Evolutionary conservation across 1,284 basidiomycete species (phyloP).

Genomic region (Cryptococcus sp.): DNA sequence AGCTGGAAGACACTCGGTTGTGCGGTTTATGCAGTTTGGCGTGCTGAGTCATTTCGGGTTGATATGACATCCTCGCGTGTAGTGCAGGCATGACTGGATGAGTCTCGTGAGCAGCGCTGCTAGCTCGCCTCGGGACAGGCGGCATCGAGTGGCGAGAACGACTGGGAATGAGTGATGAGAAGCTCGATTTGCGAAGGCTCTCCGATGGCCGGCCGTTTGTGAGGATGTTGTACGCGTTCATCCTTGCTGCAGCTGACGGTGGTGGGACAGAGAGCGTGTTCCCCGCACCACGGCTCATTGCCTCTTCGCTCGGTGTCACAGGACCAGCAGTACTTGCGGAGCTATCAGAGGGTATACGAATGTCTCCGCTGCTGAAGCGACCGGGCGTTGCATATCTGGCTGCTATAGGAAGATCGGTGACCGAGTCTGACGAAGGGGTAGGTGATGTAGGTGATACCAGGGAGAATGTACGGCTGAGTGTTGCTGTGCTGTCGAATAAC

Average conservation of each 20-base stretch:
- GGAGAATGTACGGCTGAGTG: conserved; percentile 34
- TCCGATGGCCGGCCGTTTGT: conserved; percentile 37
- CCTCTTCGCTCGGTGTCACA: conserved; percentile 15
- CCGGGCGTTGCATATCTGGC: conserved; percentile 81
- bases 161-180: conserved; percentile 11
- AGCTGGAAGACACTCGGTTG: conserved; percentile 11
- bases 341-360: conserved; percentile 16
- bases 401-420: conserved; percentile 83
- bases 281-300: neutral
- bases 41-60: conserved; percentile 55
- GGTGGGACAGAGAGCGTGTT: conserved; percentile 5
- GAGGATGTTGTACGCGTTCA: conserved; percentile 40
- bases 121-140: conserved; percentile 61
- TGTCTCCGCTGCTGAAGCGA: conserved; percentile 5
- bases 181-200: conserved; percentile 14
- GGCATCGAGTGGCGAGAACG: conserved; percentile 78
- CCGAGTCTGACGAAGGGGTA: conserved; percentile 60
- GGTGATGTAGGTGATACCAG: conserved; percentile 20
- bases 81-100: conserved; percentile 65
- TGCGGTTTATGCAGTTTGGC: conserved; percentile 15
- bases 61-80: conserved; percentile 58
- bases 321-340: conserved; percentile 15
- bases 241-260: conserved; percentile 23
- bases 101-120: conserved; percentile 39
- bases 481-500: conserved; percentile 55